A percentile compares a stretch with the other conserved stretches of the same genome.
phyloP scores from a whole-genome alignment of 2,329 filamentous ascomycete genomes.

The Pseudogymnoascus sp. region DNA sequence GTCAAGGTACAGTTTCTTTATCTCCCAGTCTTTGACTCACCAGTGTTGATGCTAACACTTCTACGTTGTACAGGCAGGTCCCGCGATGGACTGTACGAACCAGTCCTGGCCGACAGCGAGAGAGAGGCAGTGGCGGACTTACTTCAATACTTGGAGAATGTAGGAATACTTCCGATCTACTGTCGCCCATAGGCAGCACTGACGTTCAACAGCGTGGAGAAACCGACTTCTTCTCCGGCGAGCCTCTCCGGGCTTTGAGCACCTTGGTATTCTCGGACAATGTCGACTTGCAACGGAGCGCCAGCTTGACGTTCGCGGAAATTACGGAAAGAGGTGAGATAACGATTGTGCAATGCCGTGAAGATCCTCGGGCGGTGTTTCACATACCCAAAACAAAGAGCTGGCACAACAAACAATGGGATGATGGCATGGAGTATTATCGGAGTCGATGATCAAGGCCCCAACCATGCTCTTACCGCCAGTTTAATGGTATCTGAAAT shows the following conservation, averaged over 20 bases:
- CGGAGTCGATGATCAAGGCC: background rate
- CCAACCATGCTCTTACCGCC: conserved; percentile 17
- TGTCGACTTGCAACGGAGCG: conserved; percentile 93
- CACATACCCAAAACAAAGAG: background rate
- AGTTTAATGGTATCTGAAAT: background rate
- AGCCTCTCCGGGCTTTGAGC: conserved; percentile 85
- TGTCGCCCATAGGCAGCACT: conserved; percentile 12
- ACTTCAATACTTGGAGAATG: conserved; percentile 92
- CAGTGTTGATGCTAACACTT: conserved; percentile 24
- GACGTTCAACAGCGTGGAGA: conserved; percentile 61
- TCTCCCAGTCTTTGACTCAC: conserved; percentile 12
- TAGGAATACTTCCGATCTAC: conserved; percentile 34
- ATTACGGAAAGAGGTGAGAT: conserved; percentile 90
- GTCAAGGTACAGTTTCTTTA: conserved; percentile 41
- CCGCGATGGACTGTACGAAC: conserved; percentile 76
- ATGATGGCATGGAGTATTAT: background rate
- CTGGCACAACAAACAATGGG: background rate
- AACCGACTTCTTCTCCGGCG: conserved; percentile 96
- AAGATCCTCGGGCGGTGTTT: background rate
- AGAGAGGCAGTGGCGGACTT: conserved; percentile 94
- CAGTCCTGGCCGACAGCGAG: conserved; percentile 88
- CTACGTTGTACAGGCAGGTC: conserved; percentile 52
- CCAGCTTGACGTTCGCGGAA: conserved; percentile 95
- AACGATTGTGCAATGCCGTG: background rate
- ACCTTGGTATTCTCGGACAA: conserved; percentile 98